Evolutionary conservation across 2,329 filamentous ascomycete genomes (phyloP), one percentile per base, ranked within the genome.

Genomic region (Diaporthe capsici): DNA sequence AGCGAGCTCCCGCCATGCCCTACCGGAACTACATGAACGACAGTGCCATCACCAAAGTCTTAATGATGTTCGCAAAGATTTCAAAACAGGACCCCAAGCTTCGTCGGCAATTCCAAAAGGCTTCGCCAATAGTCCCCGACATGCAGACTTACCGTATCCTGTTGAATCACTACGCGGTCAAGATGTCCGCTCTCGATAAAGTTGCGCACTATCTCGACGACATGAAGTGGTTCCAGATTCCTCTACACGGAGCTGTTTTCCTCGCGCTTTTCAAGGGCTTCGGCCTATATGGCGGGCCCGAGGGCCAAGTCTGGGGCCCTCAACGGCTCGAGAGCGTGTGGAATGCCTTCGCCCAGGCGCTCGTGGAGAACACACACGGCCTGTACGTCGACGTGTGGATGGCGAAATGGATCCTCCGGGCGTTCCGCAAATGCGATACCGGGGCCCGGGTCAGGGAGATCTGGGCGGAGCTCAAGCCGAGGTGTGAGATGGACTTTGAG

Each of bases 221-320:
- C 82, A 98, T 98, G 95, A 91, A 90, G 74, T 85, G 86, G 51
- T 92, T 92, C 78, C 85, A 88, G 4, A 87, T 98, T 4, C 90
- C 92, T 0, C 85, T 96, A 22, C 92, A 96, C 76, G 94, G 93
- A 8, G 90, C 93, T 75, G 90, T 98, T 34, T 98, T 96, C 80
- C 87, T 97, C 51, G 89, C 93, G 10, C 87, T 98, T 4, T 94
- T 98, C 84, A 93, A 95, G 80, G 95, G 94, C 0, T 99, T 98
- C 81, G 88, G 89, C 44, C 83, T 86, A 3, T 93, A 98, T 81
- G 96, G 96, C 15, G 92, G 91, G 37, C 81, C 87, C 34, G 86
- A 78, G 1, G 84, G 92, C 77, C 92, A 92, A 0, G 88, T 91
- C 17, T 99, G 97, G 96, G 95, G 91, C 39, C 86, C 87, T 42